Conservation (phyloP, 305 asterid species). For the Fraxinus xanthoxyloides region DNA sequence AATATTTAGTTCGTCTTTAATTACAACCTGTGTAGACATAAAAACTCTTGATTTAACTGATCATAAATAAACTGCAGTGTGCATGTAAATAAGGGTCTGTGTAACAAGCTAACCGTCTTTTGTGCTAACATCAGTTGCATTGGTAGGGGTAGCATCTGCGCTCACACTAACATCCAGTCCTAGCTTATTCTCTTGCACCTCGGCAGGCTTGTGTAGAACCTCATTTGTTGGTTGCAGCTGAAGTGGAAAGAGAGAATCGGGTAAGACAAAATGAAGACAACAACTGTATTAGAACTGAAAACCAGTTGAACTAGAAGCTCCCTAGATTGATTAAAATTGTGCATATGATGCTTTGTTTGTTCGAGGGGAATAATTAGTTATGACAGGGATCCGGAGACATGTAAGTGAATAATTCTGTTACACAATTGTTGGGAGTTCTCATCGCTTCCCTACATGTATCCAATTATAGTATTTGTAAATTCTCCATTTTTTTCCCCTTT, state of each 20-base stretch:
- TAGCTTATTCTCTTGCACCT: conserved; percentile 31
- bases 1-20: background rate
- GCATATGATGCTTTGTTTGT: background rate
- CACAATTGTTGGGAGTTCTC: background rate
- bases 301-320: background rate
- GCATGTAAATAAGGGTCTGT: background rate
- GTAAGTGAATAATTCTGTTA: background rate
- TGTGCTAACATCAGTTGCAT: conserved; percentile 36
- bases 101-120: conserved; percentile 36
- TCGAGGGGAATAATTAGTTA: background rate
- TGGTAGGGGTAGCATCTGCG: conserved; percentile 26
- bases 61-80: background rate
- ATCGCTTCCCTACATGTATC: background rate
- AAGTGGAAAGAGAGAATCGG: conserved; percentile 20
- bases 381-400: background rate
- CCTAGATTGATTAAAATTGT: background rate
- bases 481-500: background rate
- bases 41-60: background rate
- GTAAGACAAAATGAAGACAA: background rate
- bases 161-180: conserved; percentile 24
- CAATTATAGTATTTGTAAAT: background rate
- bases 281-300: background rate
- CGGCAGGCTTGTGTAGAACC: conserved; percentile 33
- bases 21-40: conserved; percentile 34
- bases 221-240: conserved; percentile 45